phyloP scores from a whole-genome alignment of 2,329 filamentous ascomycete genomes.

The Ascochyta pisi region DNA sequence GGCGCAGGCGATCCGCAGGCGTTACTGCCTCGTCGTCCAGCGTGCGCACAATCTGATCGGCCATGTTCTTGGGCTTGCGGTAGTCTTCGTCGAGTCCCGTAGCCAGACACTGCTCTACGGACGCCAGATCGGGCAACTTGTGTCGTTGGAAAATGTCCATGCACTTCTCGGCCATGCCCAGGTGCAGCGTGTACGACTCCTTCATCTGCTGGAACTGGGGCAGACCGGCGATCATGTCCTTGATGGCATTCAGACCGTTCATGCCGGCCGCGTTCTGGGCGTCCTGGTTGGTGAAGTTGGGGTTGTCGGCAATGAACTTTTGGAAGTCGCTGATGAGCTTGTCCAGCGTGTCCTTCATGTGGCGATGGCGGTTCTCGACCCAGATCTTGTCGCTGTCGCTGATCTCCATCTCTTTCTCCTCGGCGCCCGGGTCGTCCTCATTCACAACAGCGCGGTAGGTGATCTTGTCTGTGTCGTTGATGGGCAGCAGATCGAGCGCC shows the following conservation, averaged over 20 bases:
- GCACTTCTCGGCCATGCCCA: conserved; percentile 96
- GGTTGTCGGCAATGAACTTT: conserved; percentile 88
- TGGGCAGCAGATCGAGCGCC: conserved; percentile 90
- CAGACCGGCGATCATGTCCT: conserved; percentile 94
- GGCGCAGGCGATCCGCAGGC: conserved; percentile 77
- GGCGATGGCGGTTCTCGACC: conserved; percentile 90
- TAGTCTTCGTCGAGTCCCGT: conserved; percentile 94
- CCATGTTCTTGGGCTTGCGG: conserved; percentile 86
- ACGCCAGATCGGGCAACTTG: conserved; percentile 86
- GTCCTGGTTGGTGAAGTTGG: conserved; percentile 82
- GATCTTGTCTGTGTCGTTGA: conserved; percentile 87
- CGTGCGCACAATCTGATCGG: conserved; percentile 84
- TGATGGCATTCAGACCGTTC: conserved; percentile 88
- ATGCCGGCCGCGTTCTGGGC: conserved; percentile 75
- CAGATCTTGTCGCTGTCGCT: conserved; percentile 91
- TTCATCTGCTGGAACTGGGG: conserved; percentile 97
- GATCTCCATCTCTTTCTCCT: conserved; percentile 91
- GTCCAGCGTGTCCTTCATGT: conserved; percentile 98
- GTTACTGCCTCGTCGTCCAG: conserved; percentile 81
- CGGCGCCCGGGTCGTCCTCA: conserved; percentile 70
- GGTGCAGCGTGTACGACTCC: conserved; percentile 89
- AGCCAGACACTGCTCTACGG: conserved; percentile 80
- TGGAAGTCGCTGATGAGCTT: conserved; percentile 92
- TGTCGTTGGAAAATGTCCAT: conserved; percentile 90
- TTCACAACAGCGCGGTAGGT: conserved; percentile 84